Evolutionary conservation across 1,284 basidiomycete species (phyloP).

Genomic region (Ganoderma resinaceum): DNA sequence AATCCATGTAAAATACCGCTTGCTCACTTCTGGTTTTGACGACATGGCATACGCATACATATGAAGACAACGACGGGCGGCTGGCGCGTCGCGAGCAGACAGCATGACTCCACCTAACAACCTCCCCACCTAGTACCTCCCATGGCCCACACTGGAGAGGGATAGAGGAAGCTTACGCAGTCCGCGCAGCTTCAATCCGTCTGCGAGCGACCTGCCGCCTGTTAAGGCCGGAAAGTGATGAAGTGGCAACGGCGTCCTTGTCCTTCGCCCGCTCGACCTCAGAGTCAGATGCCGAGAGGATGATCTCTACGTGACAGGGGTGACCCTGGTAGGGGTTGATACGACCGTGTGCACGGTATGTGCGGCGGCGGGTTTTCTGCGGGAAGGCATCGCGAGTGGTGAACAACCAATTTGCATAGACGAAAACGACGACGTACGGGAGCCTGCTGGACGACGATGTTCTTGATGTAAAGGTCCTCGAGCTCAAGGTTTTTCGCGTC

Average conservation of each 20-base stretch:
- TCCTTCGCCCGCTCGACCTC: slow-evolving; percentile 93
- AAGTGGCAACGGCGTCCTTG: slow-evolving; percentile 61
- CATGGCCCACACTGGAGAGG: slow-evolving; percentile 14
- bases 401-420: not conserved
- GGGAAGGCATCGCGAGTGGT: not conserved
- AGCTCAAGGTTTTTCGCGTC: slow-evolving; percentile 96
- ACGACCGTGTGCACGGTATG: slow-evolving; percentile 98
- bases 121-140: slow-evolving; percentile 7
- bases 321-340: slow-evolving; percentile 93
- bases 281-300: slow-evolving; percentile 79
- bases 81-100: slow-evolving; percentile 29
- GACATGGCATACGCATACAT: slow-evolving; percentile 44
- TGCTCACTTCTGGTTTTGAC: slow-evolving; percentile 32
- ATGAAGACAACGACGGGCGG: slow-evolving; percentile 36
- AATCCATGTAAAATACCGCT: slow-evolving; percentile 32
- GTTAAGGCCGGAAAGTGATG: slow-evolving; percentile 72
- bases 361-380: slow-evolving; percentile 99
- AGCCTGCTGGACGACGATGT: slow-evolving; percentile 98
- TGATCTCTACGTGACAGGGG: slow-evolving; percentile 96
- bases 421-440: slow-evolving; percentile 70
- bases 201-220: slow-evolving; percentile 83
- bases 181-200: slow-evolving; percentile 81
- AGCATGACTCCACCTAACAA: slow-evolving; percentile 28
- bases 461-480: slow-evolving; percentile 95
- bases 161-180: slow-evolving; percentile 18